phyloP scores from a whole-genome alignment of 2,329 filamentous ascomycete species.

The Alternaria triticina region DNA sequence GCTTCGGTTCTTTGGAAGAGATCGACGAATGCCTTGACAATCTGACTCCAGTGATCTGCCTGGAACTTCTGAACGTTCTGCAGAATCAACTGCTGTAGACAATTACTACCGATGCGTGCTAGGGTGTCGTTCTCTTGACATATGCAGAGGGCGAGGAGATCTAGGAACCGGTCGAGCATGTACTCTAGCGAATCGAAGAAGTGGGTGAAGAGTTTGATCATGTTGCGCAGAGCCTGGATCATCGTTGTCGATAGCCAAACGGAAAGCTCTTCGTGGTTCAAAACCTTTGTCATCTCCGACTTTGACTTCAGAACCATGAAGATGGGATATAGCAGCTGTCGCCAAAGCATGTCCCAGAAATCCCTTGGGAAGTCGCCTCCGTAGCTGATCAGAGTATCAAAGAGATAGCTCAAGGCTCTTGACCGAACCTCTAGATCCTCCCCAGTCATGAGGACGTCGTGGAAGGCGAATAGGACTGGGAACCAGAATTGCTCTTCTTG shows the following conservation, averaged over 20 bases:
- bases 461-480: constrained; percentile 95
- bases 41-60: constrained; percentile 86
- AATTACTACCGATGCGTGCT: constrained; percentile 96
- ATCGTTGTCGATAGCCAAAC: constrained; percentile 99
- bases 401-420: constrained; percentile 90
- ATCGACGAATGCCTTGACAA: constrained; percentile 94
- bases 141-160: constrained; percentile 92
- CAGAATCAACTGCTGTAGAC: constrained; percentile 91
- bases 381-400: constrained; percentile 88
- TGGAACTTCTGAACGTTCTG: constrained; percentile 96
- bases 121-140: constrained; percentile 99
- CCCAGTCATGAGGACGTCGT: constrained; percentile 98
- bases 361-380: constrained; percentile 89
- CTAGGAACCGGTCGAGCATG: constrained; percentile 97
- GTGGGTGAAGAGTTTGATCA: constrained; percentile 98
- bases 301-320: constrained; percentile 98
- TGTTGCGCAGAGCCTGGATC: constrained; percentile 97
- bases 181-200: constrained; percentile 96
- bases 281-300: constrained; percentile 93
- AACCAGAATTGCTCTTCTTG: constrained; percentile 99
- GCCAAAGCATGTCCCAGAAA: constrained; percentile 99
- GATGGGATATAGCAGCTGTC: constrained; percentile 95
- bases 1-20: constrained; percentile 94
- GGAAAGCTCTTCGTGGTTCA: constrained; percentile 94
- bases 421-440: constrained; percentile 96